These are phyloP conservation scores for Linum usitatissimum DNA, from an alignment of 345 rosid species.

Conservation along the genomic window DNA sequence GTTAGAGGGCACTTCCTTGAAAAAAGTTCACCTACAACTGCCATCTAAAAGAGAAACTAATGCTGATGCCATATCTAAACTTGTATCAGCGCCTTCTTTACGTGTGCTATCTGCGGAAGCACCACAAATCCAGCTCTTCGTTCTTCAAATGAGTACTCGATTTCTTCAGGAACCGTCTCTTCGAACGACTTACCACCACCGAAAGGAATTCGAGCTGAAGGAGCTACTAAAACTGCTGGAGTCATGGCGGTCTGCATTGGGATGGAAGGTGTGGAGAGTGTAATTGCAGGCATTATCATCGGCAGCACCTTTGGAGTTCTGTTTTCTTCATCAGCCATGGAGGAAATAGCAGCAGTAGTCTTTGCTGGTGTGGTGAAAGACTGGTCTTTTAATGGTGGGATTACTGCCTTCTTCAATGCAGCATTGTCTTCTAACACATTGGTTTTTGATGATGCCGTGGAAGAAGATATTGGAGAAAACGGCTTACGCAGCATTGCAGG, in stretches of 20 bases:
- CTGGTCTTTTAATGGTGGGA: slow-evolving; percentile 15
- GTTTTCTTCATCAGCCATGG: slow-evolving; percentile 42
- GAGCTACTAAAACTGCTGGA: slow-evolving; percentile 26
- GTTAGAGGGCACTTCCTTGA: neutral
- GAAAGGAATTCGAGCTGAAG: slow-evolving; percentile 19
- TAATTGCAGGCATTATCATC: slow-evolving; percentile 26
- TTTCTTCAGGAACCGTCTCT: slow-evolving; percentile 29
- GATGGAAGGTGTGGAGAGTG: slow-evolving; percentile 59
- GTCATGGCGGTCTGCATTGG: slow-evolving; percentile 70
- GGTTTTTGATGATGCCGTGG: slow-evolving; percentile 40
- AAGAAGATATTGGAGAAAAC: slow-evolving; percentile 65
- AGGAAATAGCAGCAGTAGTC: slow-evolving; percentile 17
- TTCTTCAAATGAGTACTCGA: slow-evolving; percentile 86
- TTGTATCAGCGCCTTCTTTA: slow-evolving; percentile 29
- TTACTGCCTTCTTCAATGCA: slow-evolving; percentile 20
- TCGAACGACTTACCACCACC: slow-evolving; percentile 20
- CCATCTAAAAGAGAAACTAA: neutral
- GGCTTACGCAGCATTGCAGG: slow-evolving; percentile 74
- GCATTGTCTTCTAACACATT: slow-evolving; percentile 25
- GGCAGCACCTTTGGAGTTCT: slow-evolving; percentile 54
- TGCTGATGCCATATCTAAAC: slow-evolving; percentile 22
- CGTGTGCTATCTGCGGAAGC: slow-evolving; percentile 26
- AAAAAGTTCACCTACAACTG: neutral
- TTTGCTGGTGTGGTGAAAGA: slow-evolving; percentile 44
- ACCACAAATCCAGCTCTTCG: slow-evolving; percentile 64